phyloP scores from a whole-genome alignment of 768 basidiomycete genomes.

The Mycena capillaripes region DNA sequence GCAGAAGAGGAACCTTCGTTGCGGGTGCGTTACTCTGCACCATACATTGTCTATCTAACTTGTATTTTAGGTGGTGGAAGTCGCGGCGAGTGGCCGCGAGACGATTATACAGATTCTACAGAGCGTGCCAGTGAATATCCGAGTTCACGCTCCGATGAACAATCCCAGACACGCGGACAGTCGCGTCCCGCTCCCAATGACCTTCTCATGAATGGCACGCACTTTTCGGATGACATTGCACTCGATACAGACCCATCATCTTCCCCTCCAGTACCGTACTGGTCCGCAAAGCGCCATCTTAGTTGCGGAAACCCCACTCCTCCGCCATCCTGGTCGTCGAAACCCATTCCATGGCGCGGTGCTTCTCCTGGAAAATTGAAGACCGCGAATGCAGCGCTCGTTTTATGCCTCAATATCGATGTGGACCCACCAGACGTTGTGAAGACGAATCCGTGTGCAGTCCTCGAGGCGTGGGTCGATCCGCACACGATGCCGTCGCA shows the following conservation, averaged over 20 bases:
- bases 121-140: conserved; percentile 28
- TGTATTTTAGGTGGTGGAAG: conserved; percentile 2
- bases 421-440: conserved; percentile 98
- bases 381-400: conserved; percentile 89
- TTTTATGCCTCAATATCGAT: conserved; percentile 96
- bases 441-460: conserved; percentile 96
- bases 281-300: conserved; percentile 91
- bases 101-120: conserved; percentile 15
- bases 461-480: conserved; percentile 97
- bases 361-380: conserved; percentile 88
- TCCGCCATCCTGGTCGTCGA: conserved; percentile 73
- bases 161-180: conserved; percentile 15
- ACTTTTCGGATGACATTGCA: conserved; percentile 32
- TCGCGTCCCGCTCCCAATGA: conserved; percentile 26
- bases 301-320: conserved; percentile 91
- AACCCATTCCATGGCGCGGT: conserved; percentile 84
- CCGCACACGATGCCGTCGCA: conserved; percentile 92
- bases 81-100: conserved; percentile 22
- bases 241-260: conserved; percentile 45
- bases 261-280: conserved; percentile 81
- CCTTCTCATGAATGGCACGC: conserved; percentile 35
- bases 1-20: conserved; percentile 22
- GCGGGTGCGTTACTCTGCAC: conserved; percentile 7
- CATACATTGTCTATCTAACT: neutral
- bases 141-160: conserved; percentile 24